A percentile compares a stretch with the other conserved stretches of the same genome.
phyloP scores from a whole-genome alignment of 2,329 filamentous ascomycete genomes.

The Colletotrichum sp. region DNA sequence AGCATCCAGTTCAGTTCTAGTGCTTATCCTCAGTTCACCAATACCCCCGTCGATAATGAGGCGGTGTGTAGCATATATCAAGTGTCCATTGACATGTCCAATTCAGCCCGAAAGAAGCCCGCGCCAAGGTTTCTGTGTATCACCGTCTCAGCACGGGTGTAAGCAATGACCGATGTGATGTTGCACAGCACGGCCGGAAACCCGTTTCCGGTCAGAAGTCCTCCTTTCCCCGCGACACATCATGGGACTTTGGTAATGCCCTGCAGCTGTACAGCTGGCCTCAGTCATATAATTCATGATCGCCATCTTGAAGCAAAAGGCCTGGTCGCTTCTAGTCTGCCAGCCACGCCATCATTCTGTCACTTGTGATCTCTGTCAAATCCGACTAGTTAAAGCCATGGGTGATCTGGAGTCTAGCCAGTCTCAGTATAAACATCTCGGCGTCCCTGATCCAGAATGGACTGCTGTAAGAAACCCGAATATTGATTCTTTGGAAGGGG shows the following conservation, averaged over 20 bases:
- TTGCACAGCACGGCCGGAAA: background rate
- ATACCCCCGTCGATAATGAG: background rate
- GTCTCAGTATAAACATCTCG: background rate
- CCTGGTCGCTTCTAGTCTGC: rapidly evolving
- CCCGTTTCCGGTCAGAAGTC: background rate
- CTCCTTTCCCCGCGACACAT: background rate
- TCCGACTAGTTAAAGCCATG: background rate
- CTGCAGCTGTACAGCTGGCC: background rate
- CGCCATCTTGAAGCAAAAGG: background rate
- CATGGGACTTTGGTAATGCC: background rate
- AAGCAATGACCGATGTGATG: background rate
- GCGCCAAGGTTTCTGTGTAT: background rate
- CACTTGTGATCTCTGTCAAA: background rate
- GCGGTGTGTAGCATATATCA: background rate
- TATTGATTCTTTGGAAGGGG: background rate
- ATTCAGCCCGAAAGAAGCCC: background rate
- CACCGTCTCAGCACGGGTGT: background rate
- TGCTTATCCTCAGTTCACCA: background rate
- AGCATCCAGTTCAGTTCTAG: background rate
- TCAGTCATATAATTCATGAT: background rate
- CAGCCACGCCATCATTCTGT: background rate
- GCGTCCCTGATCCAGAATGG: background rate
- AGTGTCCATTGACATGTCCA: background rate
- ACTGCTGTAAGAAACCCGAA: background rate
- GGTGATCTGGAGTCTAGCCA: background rate